These are phyloP conservation scores for Fusarium nygamai DNA, from an alignment of 2,329 filamentous ascomycete species.

Conservation along the genomic window DNA sequence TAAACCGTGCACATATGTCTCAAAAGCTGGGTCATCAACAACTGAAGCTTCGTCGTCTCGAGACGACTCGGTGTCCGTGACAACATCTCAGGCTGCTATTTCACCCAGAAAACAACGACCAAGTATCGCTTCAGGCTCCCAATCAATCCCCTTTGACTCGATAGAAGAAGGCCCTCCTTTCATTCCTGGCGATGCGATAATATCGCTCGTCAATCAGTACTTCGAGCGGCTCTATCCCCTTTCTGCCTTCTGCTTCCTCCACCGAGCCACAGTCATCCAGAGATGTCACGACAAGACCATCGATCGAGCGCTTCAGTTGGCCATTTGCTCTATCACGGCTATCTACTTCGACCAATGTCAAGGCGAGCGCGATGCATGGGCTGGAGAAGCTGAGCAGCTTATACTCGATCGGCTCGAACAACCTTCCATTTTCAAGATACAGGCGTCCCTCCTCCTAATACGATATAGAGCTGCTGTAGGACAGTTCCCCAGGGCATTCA, in stretches of 20 bases:
- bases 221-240: constrained; percentile 41
- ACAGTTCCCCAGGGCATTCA: constrained; percentile 42
- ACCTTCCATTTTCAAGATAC: constrained; percentile 43
- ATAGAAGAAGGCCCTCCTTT: not conserved
- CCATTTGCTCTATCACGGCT: constrained; percentile 39
- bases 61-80: constrained; percentile 8
- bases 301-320: constrained; percentile 38
- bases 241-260: constrained; percentile 40
- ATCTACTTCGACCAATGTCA: constrained; percentile 36
- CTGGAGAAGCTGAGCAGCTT: constrained; percentile 38
- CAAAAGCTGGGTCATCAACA: constrained; percentile 18
- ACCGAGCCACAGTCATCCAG: constrained; percentile 40
- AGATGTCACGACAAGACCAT: constrained; percentile 41
- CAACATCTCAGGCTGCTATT: constrained; percentile 1
- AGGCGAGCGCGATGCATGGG: constrained; percentile 29
- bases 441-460: constrained; percentile 40
- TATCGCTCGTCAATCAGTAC: constrained; percentile 32
- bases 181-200: constrained; percentile 33
- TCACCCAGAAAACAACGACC: constrained; percentile 23
- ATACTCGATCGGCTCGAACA: constrained; percentile 40
- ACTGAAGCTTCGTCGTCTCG: constrained; percentile 14
- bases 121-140: constrained; percentile 24
- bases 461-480: constrained; percentile 41
- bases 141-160: constrained; percentile 4
- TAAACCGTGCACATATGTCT: constrained; percentile 35